A percentile compares a stretch with the other conserved stretches of the same genome.
Conservation (phyloP, 805 yeast species). For the Hanseniaspora mollemarum region DNA sequence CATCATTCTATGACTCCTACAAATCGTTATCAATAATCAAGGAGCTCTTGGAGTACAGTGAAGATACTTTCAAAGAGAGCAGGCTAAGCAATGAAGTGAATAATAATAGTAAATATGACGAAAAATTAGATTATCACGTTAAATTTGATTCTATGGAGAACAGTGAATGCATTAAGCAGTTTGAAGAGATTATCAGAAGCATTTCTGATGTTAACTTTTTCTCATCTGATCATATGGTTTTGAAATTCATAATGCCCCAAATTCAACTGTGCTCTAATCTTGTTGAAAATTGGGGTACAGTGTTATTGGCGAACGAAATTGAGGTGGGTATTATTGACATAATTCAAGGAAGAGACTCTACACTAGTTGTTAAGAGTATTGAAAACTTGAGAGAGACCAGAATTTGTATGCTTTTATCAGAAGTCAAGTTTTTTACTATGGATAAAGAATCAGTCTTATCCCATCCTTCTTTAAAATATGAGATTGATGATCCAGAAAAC, state of each 20-base stretch:
- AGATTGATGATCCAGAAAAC: slow-evolving; percentile 22
- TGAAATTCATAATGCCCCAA: slow-evolving; percentile 51
- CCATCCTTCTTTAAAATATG: slow-evolving; percentile 15
- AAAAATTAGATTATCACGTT: slow-evolving; percentile 2
- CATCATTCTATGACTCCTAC: slow-evolving; percentile 37
- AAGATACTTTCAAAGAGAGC: neutral
- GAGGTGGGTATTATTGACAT: slow-evolving; percentile 43
- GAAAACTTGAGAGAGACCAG: slow-evolving; percentile 42
- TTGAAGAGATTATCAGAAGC: slow-evolving; percentile 38
- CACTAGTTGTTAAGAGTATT: slow-evolving; percentile 21
- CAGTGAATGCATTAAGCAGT: slow-evolving; percentile 32
- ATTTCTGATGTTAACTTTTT: slow-evolving; percentile 32
- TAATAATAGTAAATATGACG: slow-evolving; percentile 17
- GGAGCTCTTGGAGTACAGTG: slow-evolving; percentile 27
- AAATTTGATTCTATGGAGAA: slow-evolving; percentile 21
- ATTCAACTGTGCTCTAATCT: slow-evolving; percentile 42
- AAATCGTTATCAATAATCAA: slow-evolving; percentile 42
- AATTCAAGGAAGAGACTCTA: slow-evolving; percentile 25
- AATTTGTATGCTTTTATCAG: slow-evolving; percentile 44
- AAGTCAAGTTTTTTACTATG: slow-evolving; percentile 45
- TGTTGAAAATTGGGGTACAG: slow-evolving; percentile 38
- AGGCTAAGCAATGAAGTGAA: slow-evolving; percentile 20
- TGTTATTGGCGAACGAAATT: slow-evolving; percentile 47
- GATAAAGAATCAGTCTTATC: slow-evolving; percentile 31
- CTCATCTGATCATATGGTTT: slow-evolving; percentile 40